Percentiles rank a stretch among this genome's conserved stretches.
These are phyloP conservation scores for Leishmania arabica DNA, from an alignment of 208 protist genomes.

Conservation along the genomic window DNA sequence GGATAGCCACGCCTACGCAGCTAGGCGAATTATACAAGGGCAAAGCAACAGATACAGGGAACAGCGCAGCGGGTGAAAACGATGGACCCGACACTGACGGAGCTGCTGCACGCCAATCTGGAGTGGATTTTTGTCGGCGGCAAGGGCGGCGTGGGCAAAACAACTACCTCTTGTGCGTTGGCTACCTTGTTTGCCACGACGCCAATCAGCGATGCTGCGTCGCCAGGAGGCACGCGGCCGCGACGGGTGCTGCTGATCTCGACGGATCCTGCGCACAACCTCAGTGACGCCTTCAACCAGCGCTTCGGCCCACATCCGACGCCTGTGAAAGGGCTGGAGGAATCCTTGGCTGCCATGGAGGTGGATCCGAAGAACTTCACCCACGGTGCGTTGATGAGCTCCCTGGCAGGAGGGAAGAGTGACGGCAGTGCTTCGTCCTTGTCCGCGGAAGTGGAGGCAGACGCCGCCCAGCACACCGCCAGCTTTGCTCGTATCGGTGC, in stretches of 20 bases:
- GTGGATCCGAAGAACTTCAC: slow-evolving; percentile 76
- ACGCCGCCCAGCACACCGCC: neutral
- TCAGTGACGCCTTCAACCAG: slow-evolving; percentile 98
- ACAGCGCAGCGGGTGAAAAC: neutral
- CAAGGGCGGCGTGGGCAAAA: slow-evolving; percentile 99
- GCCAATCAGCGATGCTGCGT: slow-evolving; percentile 32
- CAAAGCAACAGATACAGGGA: neutral
- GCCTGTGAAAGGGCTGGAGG: slow-evolving; percentile 78
- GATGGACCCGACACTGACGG: slow-evolving; percentile 53
- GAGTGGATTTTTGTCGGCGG: slow-evolving; percentile 95
- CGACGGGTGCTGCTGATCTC: slow-evolving; percentile 96
- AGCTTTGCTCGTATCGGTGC: slow-evolving; percentile 41
- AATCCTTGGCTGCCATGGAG: slow-evolving; percentile 95
- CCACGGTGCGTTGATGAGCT: slow-evolving; percentile 24
- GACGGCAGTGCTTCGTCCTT: neutral
- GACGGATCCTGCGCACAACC: slow-evolving; percentile 99
- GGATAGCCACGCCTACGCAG: neutral
- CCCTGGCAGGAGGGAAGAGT: neutral
- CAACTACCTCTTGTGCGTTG: slow-evolving; percentile 92
- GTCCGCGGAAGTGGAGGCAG: neutral
- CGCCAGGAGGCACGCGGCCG: slow-evolving; percentile 23
- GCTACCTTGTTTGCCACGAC: slow-evolving; percentile 93
- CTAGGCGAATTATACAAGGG: neutral
- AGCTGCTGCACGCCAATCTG: slow-evolving; percentile 46
- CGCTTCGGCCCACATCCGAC: slow-evolving; percentile 91